Evolutionary conservation across 2,329 filamentous ascomycete species (phyloP).

Genomic region (Colletotrichum sp.): DNA sequence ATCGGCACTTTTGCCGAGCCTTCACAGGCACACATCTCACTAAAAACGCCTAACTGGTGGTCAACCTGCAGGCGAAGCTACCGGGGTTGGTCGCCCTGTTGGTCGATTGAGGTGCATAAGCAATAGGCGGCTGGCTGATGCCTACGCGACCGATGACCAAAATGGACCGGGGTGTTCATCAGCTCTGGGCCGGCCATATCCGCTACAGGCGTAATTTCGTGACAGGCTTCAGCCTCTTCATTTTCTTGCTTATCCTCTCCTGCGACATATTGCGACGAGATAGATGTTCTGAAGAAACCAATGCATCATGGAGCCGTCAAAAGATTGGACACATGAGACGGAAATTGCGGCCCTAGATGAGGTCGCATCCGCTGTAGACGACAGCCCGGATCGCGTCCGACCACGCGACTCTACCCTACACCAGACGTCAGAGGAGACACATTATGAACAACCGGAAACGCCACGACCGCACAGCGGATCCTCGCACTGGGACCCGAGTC

Average conservation of each 20-base stretch:
- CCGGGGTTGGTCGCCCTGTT: not conserved
- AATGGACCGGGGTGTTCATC: not conserved
- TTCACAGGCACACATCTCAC: not conserved
- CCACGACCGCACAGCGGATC: not conserved
- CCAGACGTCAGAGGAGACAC: not conserved
- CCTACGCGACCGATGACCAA: not conserved
- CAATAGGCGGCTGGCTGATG: not conserved
- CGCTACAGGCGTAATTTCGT: not conserved
- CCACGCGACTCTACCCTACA: not conserved
- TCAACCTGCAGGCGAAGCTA: not conserved
- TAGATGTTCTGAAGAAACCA: not conserved
- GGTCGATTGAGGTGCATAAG: not conserved
- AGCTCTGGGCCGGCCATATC: not conserved
- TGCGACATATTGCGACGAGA: not conserved
- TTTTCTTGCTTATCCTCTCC: not conserved
- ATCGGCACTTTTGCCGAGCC: not conserved
- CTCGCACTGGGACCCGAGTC: conserved; percentile 32
- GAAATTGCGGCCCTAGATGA: not conserved
- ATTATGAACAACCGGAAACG: not conserved
- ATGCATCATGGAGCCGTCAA: not conserved
- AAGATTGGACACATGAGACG: conserved; percentile 5
- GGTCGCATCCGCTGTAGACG: not conserved
- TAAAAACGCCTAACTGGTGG: not conserved
- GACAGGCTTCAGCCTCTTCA: not conserved
- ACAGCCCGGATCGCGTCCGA: not conserved